Conservation (phyloP, 768 basidiomycete genomes). For the Agaricus blazei region DNA sequence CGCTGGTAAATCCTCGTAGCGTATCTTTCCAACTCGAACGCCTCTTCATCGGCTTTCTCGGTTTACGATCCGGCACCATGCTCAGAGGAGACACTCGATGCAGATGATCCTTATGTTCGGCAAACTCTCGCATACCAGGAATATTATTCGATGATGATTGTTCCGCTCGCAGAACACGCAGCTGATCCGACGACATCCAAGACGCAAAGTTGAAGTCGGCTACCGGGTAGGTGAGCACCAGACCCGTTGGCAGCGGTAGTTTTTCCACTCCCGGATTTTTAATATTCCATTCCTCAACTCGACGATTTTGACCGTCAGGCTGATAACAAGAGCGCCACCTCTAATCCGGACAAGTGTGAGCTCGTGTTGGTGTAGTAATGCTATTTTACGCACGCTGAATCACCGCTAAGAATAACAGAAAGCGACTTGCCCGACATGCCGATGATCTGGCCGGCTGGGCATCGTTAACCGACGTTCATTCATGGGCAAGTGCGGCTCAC, state of each 20-base stretch:
- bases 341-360: slow-evolving; percentile 31
- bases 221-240: slow-evolving; percentile 87
- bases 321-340: slow-evolving; percentile 83
- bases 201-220: slow-evolving; percentile 98
- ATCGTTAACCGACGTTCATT: neutral
- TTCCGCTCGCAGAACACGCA: slow-evolving; percentile 81
- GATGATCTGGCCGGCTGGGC: slow-evolving; percentile 60
- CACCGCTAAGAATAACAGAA: slow-evolving; percentile 78
- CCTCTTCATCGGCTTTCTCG: slow-evolving; percentile 45
- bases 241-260: slow-evolving; percentile 71
- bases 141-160: slow-evolving; percentile 82
- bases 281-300: slow-evolving; percentile 46
- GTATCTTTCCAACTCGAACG: slow-evolving; percentile 58
- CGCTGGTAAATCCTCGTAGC: slow-evolving; percentile 41
- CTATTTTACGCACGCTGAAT: slow-evolving; percentile 87
- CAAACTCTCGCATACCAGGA: slow-evolving; percentile 62
- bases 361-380: neutral
- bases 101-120: slow-evolving; percentile 83
- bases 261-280: slow-evolving; percentile 25
- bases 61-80: slow-evolving; percentile 75
- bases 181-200: slow-evolving; percentile 86
- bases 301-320: slow-evolving; percentile 80
- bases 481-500: slow-evolving; percentile 22
- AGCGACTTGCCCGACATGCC: slow-evolving; percentile 86
- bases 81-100: slow-evolving; percentile 86